Percentiles rank a stretch among this genome's conserved stretches.
Evolutionary conservation across 2,329 filamentous ascomycete species (phyloP).

Genomic region (Myriosclerotinia curreyana): DNA sequence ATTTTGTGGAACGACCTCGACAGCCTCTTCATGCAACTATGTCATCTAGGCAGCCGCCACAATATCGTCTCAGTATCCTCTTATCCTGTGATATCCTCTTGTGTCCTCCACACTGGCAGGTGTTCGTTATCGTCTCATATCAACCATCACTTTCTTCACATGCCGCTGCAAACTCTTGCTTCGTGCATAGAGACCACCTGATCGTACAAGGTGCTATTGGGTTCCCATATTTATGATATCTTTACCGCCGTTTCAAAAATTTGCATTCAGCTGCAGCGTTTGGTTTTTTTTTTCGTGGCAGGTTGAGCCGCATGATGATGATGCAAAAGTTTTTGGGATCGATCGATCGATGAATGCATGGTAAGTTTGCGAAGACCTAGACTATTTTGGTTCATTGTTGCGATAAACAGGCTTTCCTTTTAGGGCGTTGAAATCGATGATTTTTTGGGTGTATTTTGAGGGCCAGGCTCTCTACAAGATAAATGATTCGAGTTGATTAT

Average conservation of each 20-base stretch:
- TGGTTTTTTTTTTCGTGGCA: not conserved
- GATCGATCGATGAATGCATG: not conserved
- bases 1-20: slow-evolving; percentile 3
- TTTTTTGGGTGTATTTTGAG: not conserved
- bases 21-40: not conserved
- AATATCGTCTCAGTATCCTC: not conserved
- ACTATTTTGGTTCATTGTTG: not conserved
- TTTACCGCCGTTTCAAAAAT: slow-evolving; percentile 8
- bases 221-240: not conserved
- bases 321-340: not conserved
- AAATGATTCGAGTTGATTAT: not conserved
- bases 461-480: no score
- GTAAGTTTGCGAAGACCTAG: not conserved
- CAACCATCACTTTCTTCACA: not conserved
- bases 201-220: not conserved
- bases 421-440: not conserved
- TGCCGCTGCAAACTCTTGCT: slow-evolving; percentile 1
- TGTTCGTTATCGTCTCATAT: not conserved
- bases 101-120: no score
- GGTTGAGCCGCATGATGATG: slow-evolving; percentile 11
- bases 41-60: not conserved
- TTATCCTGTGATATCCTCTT: not conserved
- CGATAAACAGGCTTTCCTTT: not conserved
- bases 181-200: not conserved
- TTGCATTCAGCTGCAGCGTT: slow-evolving; percentile 2